Evolutionary conservation across 2,329 filamentous ascomycete species (phyloP), one percentile per base, ranked within the genome.

Genomic region (Exserohilum rostratum): DNA sequence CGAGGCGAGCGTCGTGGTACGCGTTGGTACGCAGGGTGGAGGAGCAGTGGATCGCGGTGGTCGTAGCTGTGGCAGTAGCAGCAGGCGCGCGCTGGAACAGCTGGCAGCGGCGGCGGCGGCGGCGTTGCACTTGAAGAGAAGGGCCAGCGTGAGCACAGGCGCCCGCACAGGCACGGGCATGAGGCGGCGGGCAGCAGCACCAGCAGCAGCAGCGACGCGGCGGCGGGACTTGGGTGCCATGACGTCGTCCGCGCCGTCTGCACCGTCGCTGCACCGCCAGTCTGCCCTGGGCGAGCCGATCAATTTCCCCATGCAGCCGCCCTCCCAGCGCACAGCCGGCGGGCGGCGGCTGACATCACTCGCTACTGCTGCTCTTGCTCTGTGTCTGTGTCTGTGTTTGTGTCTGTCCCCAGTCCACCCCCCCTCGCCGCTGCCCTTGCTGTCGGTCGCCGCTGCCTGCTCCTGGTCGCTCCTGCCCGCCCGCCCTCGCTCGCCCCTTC

Each of bases 331-430:
- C n/a, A n/a, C n/a, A n/a, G n/a, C n/a, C n/a, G n/a, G n/a, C n/a
- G n/a, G n/a, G n/a, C n/a, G 33, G 39, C 39, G 51, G 35, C 52
- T 54, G 52, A 54, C 52, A 54, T 54, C 40, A 54, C 33, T 30
- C n/a, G n/a, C n/a, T n/a, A n/a, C n/a, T n/a, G n/a, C n/a, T n/a
- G n/a, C n/a, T n/a, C n/a, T n/a, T n/a, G n/a, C n/a, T n/a, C n/a
- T n/a, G n/a, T n/a, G n/a, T n/a, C n/a, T n/a, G n/a, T n/a, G n/a
- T n/a, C n/a, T n/a, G n/a, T n/a, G n/a, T n/a, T n/a, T n/a, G n/a
- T n/a, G n/a, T n/a, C n/a, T n/a, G n/a, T n/a, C n/a, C n/a, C n/a
- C n/a, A n/a, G n/a, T n/a, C n/a, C n/a, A n/a, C n/a, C n/a, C n/a
- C n/a, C n/a, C n/a, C n/a, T n/a, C n/a, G n/a, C n/a, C n/a, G n/a